A percentile compares a stretch with the other conserved stretches of the same genome.
These are phyloP conservation scores for Penicillium frequentans DNA, from an alignment of 2,329 filamentous ascomycete genomes.

Conservation along the genomic window DNA sequence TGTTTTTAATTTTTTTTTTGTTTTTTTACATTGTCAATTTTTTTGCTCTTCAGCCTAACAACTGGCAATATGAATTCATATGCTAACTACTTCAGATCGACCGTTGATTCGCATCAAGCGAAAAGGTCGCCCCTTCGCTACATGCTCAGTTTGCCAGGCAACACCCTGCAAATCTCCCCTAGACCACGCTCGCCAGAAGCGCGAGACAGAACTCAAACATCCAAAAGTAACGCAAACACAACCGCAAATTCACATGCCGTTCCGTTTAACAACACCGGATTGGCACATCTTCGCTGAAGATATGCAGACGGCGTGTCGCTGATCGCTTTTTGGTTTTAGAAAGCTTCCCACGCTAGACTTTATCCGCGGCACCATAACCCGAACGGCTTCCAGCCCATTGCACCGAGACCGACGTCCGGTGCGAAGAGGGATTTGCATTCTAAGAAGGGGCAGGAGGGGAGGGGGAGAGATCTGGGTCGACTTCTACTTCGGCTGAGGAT, in stretches of 20 bases:
- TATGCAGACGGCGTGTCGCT: constrained; percentile 13
- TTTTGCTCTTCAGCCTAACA: no score
- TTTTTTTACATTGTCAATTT: not conserved
- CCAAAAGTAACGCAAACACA: constrained; percentile 34
- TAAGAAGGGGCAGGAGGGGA: not conserved
- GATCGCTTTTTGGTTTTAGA: constrained; percentile 23
- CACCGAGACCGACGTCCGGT: constrained; percentile 15
- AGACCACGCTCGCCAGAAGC: constrained; percentile 70
- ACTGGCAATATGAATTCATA: not conserved
- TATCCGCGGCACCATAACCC: constrained; percentile 21
- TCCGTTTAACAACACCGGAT: constrained; percentile 6
- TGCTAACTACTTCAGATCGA: constrained; percentile 61
- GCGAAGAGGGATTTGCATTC: not conserved
- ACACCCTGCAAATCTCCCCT: constrained; percentile 87
- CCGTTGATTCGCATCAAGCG: constrained; percentile 93
- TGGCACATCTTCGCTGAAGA: constrained; percentile 15
- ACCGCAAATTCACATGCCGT: constrained; percentile 7
- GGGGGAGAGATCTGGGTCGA: constrained; percentile 12
- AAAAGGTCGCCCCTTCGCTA: constrained; percentile 92
- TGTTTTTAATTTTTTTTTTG: not conserved
- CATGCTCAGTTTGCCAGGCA: constrained; percentile 85
- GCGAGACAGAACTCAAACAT: constrained; percentile 34
- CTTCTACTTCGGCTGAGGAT: constrained; percentile 10
- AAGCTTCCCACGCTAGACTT: constrained; percentile 24
- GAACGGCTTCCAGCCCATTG: constrained; percentile 23